phyloP scores from a whole-genome alignment of 2,329 filamentous ascomycete genomes.

The Chaetomium sp. region DNA sequence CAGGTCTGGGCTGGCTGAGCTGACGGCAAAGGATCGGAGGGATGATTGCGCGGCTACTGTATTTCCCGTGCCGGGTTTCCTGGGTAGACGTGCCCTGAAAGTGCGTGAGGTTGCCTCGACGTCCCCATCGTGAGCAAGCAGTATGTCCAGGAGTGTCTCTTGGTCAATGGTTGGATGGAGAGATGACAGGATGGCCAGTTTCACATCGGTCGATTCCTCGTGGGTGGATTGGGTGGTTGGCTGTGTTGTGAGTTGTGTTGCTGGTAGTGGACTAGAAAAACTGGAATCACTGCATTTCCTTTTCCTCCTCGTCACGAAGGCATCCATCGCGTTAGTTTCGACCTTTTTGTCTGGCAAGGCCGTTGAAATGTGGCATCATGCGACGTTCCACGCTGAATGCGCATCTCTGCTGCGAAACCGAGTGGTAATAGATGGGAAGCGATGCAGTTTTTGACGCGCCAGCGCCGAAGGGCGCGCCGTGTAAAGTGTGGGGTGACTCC shows the following conservation, averaged over 20 bases:
- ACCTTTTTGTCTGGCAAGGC: neutral
- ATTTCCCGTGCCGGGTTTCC: slow-evolving; percentile 39
- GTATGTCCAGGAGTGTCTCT: slow-evolving; percentile 72
- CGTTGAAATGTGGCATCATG: neutral
- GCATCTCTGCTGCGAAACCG: slow-evolving; percentile 3
- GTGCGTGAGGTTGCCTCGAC: slow-evolving; percentile 65
- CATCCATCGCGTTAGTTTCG: slow-evolving; percentile 51
- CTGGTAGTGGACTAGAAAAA: slow-evolving; percentile 11
- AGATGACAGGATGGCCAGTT: slow-evolving; percentile 81
- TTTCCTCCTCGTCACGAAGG: slow-evolving; percentile 58
- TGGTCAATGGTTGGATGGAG: slow-evolving; percentile 67
- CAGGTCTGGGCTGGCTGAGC: slow-evolving; percentile 25
- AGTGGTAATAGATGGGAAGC: neutral
- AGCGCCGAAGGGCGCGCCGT: slow-evolving; percentile 12
- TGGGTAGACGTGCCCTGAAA: slow-evolving; percentile 47
- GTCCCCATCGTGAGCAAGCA: slow-evolving; percentile 76
- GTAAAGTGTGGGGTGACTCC: slow-evolving; percentile 18
- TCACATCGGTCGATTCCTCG: slow-evolving; percentile 85
- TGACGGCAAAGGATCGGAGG: slow-evolving; percentile 54
- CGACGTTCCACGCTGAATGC: neutral
- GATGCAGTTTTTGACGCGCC: slow-evolving; percentile 16
- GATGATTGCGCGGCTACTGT: slow-evolving; percentile 64
- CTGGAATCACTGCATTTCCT: slow-evolving; percentile 45
- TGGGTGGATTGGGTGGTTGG: slow-evolving; percentile 42
- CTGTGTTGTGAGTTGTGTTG: neutral